phyloP scores from a whole-genome alignment of 768 basidiomycete genomes.

The Collybia nuda region DNA sequence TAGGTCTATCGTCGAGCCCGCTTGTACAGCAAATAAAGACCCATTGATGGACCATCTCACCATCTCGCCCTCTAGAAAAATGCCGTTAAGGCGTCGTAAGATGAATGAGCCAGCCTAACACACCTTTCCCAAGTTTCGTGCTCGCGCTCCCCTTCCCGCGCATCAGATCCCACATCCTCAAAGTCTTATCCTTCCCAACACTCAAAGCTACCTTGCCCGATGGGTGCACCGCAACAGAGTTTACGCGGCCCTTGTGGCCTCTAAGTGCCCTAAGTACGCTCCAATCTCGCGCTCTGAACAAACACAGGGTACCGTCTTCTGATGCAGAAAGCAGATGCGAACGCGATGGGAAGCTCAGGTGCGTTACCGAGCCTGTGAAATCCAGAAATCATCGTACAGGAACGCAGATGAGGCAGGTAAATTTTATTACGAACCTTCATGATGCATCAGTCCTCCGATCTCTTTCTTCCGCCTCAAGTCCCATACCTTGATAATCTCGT shows the following conservation, averaged over 20 bases:
- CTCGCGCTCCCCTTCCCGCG: constrained; percentile 88
- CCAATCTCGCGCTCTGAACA: constrained; percentile 96
- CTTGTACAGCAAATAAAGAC: constrained; percentile 76
- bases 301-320: constrained; percentile 86
- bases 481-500: constrained; percentile 98
- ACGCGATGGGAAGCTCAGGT: constrained; percentile 81
- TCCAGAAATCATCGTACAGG: neutral
- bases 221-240: constrained; percentile 88
- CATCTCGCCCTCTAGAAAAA: constrained; percentile 77
- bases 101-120: constrained; percentile 12
- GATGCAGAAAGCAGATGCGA: constrained; percentile 91
- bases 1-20: constrained; percentile 72
- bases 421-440: constrained; percentile 70
- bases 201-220: constrained; percentile 89
- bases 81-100: neutral
- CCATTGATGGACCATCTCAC: constrained; percentile 87
- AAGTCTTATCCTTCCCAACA: constrained; percentile 84
- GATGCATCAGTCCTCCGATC: constrained; percentile 92
- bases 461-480: constrained; percentile 90
- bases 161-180: constrained; percentile 99
- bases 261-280: constrained; percentile 81
- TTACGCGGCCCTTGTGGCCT: constrained; percentile 93
- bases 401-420: neutral
- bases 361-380: constrained; percentile 84
- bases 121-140: constrained; percentile 87